Evolutionary conservation across 768 basidiomycete genomes (phyloP).

Genomic region (Trametes villosa): DNA sequence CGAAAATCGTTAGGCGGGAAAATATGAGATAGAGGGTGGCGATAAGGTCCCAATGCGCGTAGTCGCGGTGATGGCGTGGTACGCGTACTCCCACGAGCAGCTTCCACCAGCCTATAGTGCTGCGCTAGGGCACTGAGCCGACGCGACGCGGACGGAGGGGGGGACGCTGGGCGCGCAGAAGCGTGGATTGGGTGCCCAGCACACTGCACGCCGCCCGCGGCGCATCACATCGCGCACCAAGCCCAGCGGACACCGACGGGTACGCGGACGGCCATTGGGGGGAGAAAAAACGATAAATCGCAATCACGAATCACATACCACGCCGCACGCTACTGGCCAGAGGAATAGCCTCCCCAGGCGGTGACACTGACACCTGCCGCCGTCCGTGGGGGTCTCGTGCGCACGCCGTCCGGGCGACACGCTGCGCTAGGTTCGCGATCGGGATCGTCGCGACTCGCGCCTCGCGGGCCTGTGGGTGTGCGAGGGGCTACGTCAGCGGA

Average conservation of each 20-base stretch:
- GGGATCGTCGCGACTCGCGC: conserved; percentile 5
- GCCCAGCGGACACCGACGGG: too few relatives aligned
- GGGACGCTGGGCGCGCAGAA: background rate
- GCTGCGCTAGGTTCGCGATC: conserved; percentile 12
- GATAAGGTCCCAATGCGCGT: conserved; percentile 7
- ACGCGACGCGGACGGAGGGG: too few relatives aligned
- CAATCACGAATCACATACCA: conserved; percentile 8
- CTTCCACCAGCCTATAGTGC: too few relatives aligned
- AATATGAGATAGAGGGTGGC: background rate
- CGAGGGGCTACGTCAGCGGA: conserved; percentile 5
- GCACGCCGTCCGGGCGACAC: background rate
- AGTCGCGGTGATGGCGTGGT: too few relatives aligned
- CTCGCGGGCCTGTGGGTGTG: background rate
- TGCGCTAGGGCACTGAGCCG: too few relatives aligned
- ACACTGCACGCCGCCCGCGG: background rate
- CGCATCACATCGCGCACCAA: background rate
- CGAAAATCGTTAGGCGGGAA: background rate
- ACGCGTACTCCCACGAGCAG: too few relatives aligned
- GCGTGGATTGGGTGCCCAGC: background rate
- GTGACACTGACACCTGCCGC: background rate
- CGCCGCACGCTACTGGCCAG: background rate
- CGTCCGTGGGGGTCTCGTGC: background rate
- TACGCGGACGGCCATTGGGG: background rate
- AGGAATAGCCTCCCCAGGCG: too few relatives aligned
- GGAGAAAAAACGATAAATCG: background rate